Base-by-base conservation (phyloP, 331 rosid genomes). In the Stylosanthes scabra region DNA sequence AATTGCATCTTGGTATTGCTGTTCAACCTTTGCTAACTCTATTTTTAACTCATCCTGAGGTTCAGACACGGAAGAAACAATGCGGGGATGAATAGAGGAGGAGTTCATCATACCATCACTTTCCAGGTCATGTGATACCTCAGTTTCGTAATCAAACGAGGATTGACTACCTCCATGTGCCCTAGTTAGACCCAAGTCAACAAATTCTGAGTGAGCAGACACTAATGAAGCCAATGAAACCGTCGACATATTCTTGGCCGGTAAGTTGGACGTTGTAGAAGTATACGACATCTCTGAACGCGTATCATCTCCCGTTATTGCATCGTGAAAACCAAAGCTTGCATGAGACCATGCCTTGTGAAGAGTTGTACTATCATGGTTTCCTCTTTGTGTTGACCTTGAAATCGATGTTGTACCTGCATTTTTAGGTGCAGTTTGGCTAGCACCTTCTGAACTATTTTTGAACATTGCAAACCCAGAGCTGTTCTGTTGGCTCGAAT, bases 11-110 rank as follows among this genome's bases (percentile, higher is more conserved):
- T 67, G 74, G 59, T 73, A 85, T 54, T 76, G 70, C n/a, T 76
- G 82, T 67, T 88, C 92, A 40, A 88, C 85, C 72, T 29, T 52
- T 63, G 78, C 84, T 68, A 88, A 51, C 73, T 85, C 85, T 78
- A n/a, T 10, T 81, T 59, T 76, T 62, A 85, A 70, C 70, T 81
- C 88, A 66, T 76, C 83, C 8, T 65, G 81, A 31, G 4, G 47
- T n/a, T 64, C 74, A 49, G 42, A 75, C 11, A 39, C 15, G 37
- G 83, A 74, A 44, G 87, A 68, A 65, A 57, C 63, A 61, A 12
- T 16, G 9, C 10, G 14, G 3, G 67, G 63, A 62, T 52, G 29
- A 42, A 52, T 28, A 8, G 82, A 44, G 37, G 82, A 44, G 37
- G 34, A 49, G 70, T 65, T 59, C 39, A 45, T 55, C 52, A 52